Conservation (phyloP, 768 basidiomycete species). For the Lactarius trivialis region DNA sequence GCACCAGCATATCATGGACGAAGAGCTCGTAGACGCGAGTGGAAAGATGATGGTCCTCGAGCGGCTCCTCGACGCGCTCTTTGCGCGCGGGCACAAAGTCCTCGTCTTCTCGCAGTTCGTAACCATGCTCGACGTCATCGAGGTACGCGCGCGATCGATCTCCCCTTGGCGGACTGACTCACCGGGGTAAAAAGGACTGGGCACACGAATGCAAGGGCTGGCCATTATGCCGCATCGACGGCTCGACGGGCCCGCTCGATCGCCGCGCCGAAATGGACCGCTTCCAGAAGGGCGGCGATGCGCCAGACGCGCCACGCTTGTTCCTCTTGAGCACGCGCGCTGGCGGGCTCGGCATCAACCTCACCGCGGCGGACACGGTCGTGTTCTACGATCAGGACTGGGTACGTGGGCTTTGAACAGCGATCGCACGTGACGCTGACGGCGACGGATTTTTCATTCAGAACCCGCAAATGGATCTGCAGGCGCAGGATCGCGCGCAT, state of each 20-base stretch:
- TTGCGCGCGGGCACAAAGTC: constrained; percentile 75
- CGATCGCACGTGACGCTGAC: constrained; percentile 6
- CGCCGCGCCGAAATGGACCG: constrained; percentile 78
- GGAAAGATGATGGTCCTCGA: constrained; percentile 99
- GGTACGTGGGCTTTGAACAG: constrained; percentile 44
- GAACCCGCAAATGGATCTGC: constrained; percentile 95
- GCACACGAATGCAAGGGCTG: constrained; percentile 77
- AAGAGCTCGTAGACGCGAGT: constrained; percentile 76
- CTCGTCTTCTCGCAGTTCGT: constrained; percentile 92
- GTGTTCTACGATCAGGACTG: constrained; percentile 93
- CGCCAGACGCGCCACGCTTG: constrained; percentile 55
- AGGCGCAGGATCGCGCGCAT: constrained; percentile 94
- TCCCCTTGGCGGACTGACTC: too few relatives aligned
- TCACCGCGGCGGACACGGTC: constrained; percentile 81
- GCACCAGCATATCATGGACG: constrained; percentile 57
- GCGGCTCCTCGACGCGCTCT: constrained; percentile 75
- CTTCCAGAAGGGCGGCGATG: constrained; percentile 72
- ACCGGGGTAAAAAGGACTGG: constrained; percentile 91
- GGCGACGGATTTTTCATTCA: constrained; percentile 28
- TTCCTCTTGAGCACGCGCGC: constrained; percentile 79
- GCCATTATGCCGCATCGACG: constrained; percentile 88
- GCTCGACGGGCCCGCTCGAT: constrained; percentile 69
- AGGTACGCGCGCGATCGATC: constrained; percentile 44
- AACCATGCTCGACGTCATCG: constrained; percentile 92
- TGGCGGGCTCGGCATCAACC: constrained; percentile 75